A percentile compares a stretch with the other conserved stretches of the same genome.
These are phyloP conservation scores for Calonectria pauciramosa DNA, from an alignment of 2,329 filamentous ascomycete species.

Conservation along the genomic window DNA sequence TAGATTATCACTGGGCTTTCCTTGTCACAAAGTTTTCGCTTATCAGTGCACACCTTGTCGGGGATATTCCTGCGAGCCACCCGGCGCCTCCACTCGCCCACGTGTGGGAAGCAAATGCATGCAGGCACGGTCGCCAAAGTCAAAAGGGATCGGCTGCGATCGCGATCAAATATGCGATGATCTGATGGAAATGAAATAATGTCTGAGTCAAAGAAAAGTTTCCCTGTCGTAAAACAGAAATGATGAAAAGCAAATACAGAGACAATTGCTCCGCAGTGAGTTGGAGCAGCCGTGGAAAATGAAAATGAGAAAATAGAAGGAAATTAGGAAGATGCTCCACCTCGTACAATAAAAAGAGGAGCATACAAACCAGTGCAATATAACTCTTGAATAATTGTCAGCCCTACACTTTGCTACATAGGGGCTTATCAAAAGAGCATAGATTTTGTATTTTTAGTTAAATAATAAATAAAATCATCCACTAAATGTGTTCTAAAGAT, in stretches of 20 bases:
- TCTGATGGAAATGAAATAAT: background rate
- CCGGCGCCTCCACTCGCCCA: background rate
- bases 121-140: background rate
- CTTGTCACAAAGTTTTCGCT: background rate
- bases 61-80: background rate
- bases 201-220: background rate
- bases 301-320: background rate
- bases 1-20: background rate
- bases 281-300: background rate
- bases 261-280: too few species aligned
- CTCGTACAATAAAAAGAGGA: too few species aligned
- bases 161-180: background rate
- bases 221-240: background rate
- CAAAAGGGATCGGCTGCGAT: background rate
- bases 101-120: slow-evolving; percentile 4
- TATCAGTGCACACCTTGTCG: background rate
- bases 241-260: background rate
- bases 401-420: too few species aligned
- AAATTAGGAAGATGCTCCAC: background rate
- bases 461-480: too few species aligned
- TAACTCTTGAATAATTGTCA: too few species aligned
- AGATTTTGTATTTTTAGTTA: too few species aligned
- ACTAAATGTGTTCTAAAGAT: too few species aligned
- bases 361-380: background rate
- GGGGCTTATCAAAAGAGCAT: too few species aligned